Conservation (phyloP, 2,329 filamentous ascomycete genomes). For the Cordyceps militaris region DNA sequence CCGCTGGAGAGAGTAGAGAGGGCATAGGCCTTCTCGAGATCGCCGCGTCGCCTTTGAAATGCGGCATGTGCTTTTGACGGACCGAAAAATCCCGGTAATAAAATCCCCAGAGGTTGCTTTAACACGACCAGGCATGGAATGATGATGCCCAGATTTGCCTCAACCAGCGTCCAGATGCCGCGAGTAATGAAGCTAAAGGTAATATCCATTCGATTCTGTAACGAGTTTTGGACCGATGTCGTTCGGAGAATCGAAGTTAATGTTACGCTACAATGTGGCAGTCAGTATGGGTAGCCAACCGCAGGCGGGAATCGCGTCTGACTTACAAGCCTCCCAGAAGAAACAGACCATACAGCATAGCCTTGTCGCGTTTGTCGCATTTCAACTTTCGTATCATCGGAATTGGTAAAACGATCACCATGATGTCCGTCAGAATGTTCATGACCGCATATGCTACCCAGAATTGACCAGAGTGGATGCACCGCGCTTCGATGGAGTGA, state of each 20-base stretch:
- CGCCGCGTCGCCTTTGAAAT: not conserved
- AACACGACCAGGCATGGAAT: conserved; percentile 29
- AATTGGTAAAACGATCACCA: conserved; percentile 30
- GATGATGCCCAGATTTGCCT: conserved; percentile 31
- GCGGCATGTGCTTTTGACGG: conserved; percentile 11
- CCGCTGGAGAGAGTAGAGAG: not conserved
- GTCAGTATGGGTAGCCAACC: not conserved
- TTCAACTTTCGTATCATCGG: conserved; percentile 27
- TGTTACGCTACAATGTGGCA: conserved; percentile 21
- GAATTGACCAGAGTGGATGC: conserved; percentile 35
- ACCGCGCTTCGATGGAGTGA: conserved; percentile 30
- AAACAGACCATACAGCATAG: conserved; percentile 30
- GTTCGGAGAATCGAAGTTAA: conserved; percentile 31
- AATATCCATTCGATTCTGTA: conserved; percentile 25
- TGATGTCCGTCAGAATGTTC: conserved; percentile 32
- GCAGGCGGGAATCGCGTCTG: no score
- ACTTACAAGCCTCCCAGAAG: conserved; percentile 31
- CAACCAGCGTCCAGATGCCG: conserved; percentile 30
- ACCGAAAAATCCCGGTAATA: conserved; percentile 17
- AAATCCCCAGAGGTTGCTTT: conserved; percentile 16
- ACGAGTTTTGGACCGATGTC: conserved; percentile 26
- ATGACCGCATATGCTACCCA: conserved; percentile 39
- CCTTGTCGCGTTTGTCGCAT: conserved; percentile 26
- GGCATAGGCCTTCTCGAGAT: not conserved
- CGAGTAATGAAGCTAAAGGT: conserved; percentile 22